Percentiles rank a stretch among this genome's conserved stretches.
These are phyloP conservation scores for Pseudocercospora crystallina DNA, from an alignment of 2,329 filamentous ascomycete genomes.

Conservation along the genomic window DNA sequence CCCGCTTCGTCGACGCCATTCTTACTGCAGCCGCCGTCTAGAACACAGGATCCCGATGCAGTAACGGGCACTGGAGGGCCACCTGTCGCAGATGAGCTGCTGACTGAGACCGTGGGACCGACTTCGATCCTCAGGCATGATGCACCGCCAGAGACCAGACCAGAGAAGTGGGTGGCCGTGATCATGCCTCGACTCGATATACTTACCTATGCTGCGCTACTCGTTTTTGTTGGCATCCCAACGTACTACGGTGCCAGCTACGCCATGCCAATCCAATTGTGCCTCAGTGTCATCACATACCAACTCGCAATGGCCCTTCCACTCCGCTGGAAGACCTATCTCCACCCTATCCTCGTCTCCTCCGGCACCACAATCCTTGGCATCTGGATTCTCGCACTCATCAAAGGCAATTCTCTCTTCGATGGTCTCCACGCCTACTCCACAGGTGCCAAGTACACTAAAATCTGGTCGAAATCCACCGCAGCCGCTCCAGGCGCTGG, in stretches of 20 bases:
- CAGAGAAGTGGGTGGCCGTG: slow-evolving; percentile 53
- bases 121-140: slow-evolving; percentile 38
- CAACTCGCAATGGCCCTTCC: slow-evolving; percentile 53
- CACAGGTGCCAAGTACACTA: slow-evolving; percentile 54
- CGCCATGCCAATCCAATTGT: slow-evolving; percentile 47
- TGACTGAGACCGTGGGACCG: background rate
- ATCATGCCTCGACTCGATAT: slow-evolving; percentile 37
- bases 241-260: slow-evolving; percentile 57
- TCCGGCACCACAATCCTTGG: slow-evolving; percentile 54
- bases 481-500: slow-evolving; percentile 53
- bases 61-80: slow-evolving; percentile 29
- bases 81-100: slow-evolving; percentile 11
- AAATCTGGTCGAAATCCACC: slow-evolving; percentile 47
- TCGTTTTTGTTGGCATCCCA: slow-evolving; percentile 53
- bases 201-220: background rate
- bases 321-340: slow-evolving; percentile 49
- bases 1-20: slow-evolving; percentile 5
- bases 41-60: slow-evolving; percentile 26
- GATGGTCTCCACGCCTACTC: slow-evolving; percentile 50
- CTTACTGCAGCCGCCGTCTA: slow-evolving; percentile 19
- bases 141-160: slow-evolving; percentile 46
- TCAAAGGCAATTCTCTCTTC: slow-evolving; percentile 43
- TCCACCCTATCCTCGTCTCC: slow-evolving; percentile 60
- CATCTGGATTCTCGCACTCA: slow-evolving; percentile 55
- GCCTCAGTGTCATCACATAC: slow-evolving; percentile 55